Evolutionary conservation across 352 stramenopile genomes (phyloP).

Genomic region (Phytophthora multivora): DNA sequence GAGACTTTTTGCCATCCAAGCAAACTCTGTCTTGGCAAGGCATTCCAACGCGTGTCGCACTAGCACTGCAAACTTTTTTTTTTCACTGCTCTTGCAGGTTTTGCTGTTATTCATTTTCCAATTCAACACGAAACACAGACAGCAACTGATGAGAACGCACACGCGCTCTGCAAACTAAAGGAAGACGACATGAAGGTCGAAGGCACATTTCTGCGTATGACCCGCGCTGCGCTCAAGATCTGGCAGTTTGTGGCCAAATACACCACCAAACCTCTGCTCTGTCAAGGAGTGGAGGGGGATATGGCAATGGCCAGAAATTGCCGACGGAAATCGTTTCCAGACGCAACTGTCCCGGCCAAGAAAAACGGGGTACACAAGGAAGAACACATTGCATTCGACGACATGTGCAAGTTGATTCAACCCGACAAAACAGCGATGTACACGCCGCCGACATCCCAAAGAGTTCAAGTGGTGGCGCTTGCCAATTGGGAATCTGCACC

Average conservation of each 20-base stretch:
- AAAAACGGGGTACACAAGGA: not conserved
- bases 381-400: conserved; percentile 34
- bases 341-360: not conserved
- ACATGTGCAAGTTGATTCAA: conserved; percentile 33
- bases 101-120: conserved; percentile 21
- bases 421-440: conserved; percentile 15
- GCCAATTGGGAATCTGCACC: conserved; percentile 35
- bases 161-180: conserved; percentile 7
- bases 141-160: conserved; percentile 21
- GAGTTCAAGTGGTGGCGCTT: conserved; percentile 27
- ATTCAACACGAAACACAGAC: conserved; percentile 12
- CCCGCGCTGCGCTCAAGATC: conserved; percentile 19
- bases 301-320: conserved; percentile 28
- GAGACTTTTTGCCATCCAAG: not conserved
- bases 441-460: conserved; percentile 6
- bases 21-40: conserved; percentile 6
- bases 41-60: conserved; percentile 38
- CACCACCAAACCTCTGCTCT: conserved; percentile 27
- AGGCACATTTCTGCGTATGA: conserved; percentile 14
- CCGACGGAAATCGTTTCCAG: conserved; percentile 16
- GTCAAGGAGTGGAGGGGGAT: conserved; percentile 34
- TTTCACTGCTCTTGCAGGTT: not conserved
- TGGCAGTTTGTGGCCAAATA: conserved; percentile 34
- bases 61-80: not conserved
- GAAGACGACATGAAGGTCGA: conserved; percentile 25